Percentiles rank a stretch among this genome's conserved stretches.
phyloP scores from a whole-genome alignment of 352 stramenopile species.

The Aphanomyces invadans region DNA sequence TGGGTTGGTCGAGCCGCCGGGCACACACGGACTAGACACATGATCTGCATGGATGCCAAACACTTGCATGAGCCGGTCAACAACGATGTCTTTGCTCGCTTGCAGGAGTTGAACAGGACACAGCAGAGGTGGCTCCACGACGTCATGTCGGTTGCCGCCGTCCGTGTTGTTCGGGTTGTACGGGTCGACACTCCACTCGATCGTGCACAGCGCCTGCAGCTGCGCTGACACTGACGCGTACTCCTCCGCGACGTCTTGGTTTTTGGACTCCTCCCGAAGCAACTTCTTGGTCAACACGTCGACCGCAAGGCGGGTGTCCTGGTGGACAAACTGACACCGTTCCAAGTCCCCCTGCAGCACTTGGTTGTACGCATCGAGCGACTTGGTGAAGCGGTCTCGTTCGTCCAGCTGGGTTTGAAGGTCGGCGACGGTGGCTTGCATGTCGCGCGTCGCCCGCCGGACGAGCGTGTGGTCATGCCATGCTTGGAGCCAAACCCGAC shows the following conservation, averaged over 20 bases:
- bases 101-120: slow-evolving; percentile 3
- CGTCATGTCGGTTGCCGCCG: not conserved
- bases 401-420: slow-evolving; percentile 48
- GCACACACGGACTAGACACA: no score
- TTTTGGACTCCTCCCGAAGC: slow-evolving; percentile 55
- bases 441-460: slow-evolving; percentile 33
- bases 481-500: slow-evolving; percentile 35
- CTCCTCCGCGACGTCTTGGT: slow-evolving; percentile 50
- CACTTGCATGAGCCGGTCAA: slow-evolving; percentile 12
- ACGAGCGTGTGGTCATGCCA: slow-evolving; percentile 41
- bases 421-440: slow-evolving; percentile 44
- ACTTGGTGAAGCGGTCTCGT: slow-evolving; percentile 53
- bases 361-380: slow-evolving; percentile 61
- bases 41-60: slow-evolving; percentile 20
- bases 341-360: slow-evolving; percentile 65
- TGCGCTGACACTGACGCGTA: slow-evolving; percentile 38
- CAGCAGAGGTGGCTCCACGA: not conserved
- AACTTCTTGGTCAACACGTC: slow-evolving; percentile 73
- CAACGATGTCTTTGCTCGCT: slow-evolving; percentile 8
- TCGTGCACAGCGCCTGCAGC: not conserved
- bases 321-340: slow-evolving; percentile 68
- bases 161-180: not conserved
- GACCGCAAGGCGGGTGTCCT: slow-evolving; percentile 66
- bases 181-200: not conserved
- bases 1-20: no score